Base-by-base conservation (phyloP, 345 rosid genomes). In the Raphanus raphanistrum region DNA sequence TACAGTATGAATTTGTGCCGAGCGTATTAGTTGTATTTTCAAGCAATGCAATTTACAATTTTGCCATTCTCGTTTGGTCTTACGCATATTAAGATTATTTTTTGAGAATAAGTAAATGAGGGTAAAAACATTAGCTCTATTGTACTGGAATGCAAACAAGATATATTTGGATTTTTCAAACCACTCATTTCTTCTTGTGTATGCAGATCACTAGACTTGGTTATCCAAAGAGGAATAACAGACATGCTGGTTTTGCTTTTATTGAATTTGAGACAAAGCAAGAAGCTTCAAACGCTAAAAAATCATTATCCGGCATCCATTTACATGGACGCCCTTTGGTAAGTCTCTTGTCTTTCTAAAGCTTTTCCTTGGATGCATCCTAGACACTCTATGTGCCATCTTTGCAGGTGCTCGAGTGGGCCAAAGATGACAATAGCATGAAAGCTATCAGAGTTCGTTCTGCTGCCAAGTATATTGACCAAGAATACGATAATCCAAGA, bases 261-360 rank as follows among this genome's bases (percentile, higher is more conserved):
- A 89, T 94, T 68, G 97, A 92, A 84, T 92, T 76, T 33, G 82
- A 90, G 57, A 89, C 98, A 17, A 92, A 94, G 82, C 95, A 92
- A 83, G 97, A 92, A 81, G 91, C 97, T 1, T 85, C 78, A 67
- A 94, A 87, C 79, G 97, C 97, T 25, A 75, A 84, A 62, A 71
- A 86, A 36, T 82, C 92, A 38, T 96, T 89, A 55, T 82, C 95
- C 29, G 87, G 72, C 83, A 90, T 93, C 70, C 97, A 90, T 85
- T 80, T 92, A n/a, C 88, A 92, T 12, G 97, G 94, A 57, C 90
- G 97, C 54, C 97, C 84, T 81, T 78, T 90, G 92, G 98, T 94
- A 85, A 78, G 86, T 74, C 54, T 66, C n/a, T 38, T n/a, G 60
- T n/a, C 8, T 60, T 35, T 62, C 36, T 28, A 38, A 38, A 38